These are phyloP conservation scores for Colletotrichum musicola DNA, from an alignment of 2,329 filamentous ascomycete genomes.

Conservation along the genomic window DNA sequence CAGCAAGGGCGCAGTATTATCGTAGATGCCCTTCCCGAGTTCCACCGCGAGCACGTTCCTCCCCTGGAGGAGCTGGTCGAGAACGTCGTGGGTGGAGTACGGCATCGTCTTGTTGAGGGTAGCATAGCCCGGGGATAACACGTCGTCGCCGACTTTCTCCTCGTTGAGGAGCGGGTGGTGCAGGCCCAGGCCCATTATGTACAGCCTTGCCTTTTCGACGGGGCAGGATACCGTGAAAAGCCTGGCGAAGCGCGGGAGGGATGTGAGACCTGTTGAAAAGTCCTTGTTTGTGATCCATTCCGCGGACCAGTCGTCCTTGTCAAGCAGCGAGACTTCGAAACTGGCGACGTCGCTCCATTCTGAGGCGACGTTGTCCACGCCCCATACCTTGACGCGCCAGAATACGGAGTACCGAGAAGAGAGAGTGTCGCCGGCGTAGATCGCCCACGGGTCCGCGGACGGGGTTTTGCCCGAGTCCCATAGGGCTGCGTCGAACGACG, in stretches of 20 bases:
- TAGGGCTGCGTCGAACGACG: neutral
- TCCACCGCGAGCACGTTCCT: constrained; percentile 33
- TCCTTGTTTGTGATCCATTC: constrained; percentile 31
- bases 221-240: constrained; percentile 24
- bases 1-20: constrained; percentile 25
- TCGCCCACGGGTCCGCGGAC: neutral
- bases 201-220: constrained; percentile 20
- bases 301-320: constrained; percentile 27
- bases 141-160: constrained; percentile 22
- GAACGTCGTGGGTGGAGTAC: constrained; percentile 35
- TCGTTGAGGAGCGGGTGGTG: constrained; percentile 29
- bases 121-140: neutral
- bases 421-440: constrained; percentile 18
- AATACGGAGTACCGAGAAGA: constrained; percentile 13
- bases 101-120: constrained; percentile 34
- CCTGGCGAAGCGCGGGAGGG: constrained; percentile 21
- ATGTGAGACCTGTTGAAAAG: constrained; percentile 3
- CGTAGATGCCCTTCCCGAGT: constrained; percentile 35
- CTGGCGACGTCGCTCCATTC: constrained; percentile 19
- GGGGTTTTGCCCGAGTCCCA: constrained; percentile 25
- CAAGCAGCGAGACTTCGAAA: constrained; percentile 27
- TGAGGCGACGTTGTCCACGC: constrained; percentile 5
- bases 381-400: constrained; percentile 37
- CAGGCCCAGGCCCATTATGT: constrained; percentile 34
- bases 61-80: constrained; percentile 18